These are phyloP conservation scores for Heritiera fomes DNA, from an alignment of 345 rosid species.

Conservation along the genomic window DNA sequence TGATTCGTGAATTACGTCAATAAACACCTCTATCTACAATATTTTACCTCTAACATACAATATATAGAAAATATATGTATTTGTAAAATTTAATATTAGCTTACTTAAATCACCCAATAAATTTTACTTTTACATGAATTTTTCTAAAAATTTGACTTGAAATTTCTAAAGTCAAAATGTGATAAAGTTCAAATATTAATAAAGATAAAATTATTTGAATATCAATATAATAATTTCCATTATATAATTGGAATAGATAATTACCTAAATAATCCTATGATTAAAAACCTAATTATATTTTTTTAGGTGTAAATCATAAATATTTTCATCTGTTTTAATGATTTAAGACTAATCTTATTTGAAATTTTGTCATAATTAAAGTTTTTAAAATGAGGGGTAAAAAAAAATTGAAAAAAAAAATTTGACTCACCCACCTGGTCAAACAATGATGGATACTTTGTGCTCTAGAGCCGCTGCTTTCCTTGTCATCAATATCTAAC, in stretches of 20 bases:
- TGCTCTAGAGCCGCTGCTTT: slow-evolving; percentile 38
- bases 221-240: no score
- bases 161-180: background rate
- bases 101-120: no score
- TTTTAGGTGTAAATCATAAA: no score
- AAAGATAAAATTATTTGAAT: no score
- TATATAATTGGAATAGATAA: background rate
- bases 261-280: background rate
- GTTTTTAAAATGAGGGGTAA: background rate
- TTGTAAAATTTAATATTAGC: no score
- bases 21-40: no score
- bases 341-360: no score
- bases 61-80: no score
- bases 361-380: no score
- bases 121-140: background rate
- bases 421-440: slow-evolving; percentile 50
- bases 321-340: no score
- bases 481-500: slow-evolving; percentile 53
- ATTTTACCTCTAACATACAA: no score
- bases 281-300: background rate
- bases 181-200: background rate
- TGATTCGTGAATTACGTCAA: no score
- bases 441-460: slow-evolving; percentile 38
- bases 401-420: slow-evolving; percentile 10
- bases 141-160: background rate